A percentile compares a stretch with the other conserved stretches of the same genome.
Evolutionary conservation across 768 basidiomycete genomes (phyloP).

Genomic region (Trametes coccinea): DNA sequence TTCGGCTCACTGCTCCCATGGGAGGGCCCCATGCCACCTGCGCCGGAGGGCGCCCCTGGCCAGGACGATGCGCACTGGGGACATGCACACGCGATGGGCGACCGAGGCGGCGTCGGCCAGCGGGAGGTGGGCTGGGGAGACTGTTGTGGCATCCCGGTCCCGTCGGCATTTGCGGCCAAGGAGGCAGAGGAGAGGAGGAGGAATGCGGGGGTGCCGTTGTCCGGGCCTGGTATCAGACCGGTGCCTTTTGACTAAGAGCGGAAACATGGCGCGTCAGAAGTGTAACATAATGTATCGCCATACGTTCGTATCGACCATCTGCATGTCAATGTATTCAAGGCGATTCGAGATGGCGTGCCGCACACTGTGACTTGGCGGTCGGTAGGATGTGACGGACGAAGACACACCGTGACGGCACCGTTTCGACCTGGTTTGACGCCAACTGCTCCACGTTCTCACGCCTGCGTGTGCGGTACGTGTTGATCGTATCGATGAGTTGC

Average conservation of each 20-base stretch:
- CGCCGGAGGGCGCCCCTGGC: constrained; percentile 27
- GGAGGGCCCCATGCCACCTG: constrained; percentile 54
- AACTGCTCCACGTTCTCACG: no score
- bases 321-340: no score
- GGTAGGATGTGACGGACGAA: no score
- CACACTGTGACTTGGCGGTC: no score
- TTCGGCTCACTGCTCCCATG: constrained; percentile 82
- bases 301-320: no score
- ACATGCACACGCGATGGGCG: constrained; percentile 47
- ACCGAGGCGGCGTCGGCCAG: constrained; percentile 48
- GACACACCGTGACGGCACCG: no score
- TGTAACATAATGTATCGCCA: not conserved
- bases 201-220: constrained; percentile 41
- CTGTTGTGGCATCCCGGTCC: constrained; percentile 89
- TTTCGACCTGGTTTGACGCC: no score
- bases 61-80: constrained; percentile 47
- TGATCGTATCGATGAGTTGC: no score
- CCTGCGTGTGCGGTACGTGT: no score
- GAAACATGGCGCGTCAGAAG: not conserved
- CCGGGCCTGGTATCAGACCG: constrained; percentile 67
- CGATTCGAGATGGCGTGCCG: no score
- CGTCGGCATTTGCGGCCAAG: constrained; percentile 74
- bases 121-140: constrained; percentile 76
- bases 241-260: constrained; percentile 71
- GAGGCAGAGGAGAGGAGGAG: constrained; percentile 44